Evolutionary conservation across 495 filamentous ascomycete genomes (phyloP).

Genomic region (Podospora pseudopauciseta): DNA sequence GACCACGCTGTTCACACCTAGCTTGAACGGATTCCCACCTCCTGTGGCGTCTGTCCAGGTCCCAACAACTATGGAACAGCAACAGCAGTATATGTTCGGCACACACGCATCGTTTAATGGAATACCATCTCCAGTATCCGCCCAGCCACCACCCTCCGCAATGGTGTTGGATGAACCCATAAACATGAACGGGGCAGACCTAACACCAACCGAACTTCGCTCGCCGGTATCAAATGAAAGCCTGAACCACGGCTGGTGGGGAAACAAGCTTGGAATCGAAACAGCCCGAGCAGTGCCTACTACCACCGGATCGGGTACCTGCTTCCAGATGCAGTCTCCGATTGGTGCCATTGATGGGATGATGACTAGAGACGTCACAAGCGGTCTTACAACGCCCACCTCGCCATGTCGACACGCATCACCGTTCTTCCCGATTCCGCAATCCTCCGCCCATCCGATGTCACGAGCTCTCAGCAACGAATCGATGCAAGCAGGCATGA

Average conservation of each 20-base stretch:
- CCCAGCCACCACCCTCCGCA: conserved; percentile 8
- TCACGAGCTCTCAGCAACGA: conserved; percentile 28
- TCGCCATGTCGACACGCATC: conserved; percentile 17
- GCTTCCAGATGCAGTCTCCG: conserved; percentile 15
- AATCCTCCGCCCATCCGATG: conserved; percentile 15
- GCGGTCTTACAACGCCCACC: conserved; percentile 17
- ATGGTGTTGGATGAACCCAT: conserved; percentile 31
- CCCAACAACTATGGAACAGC: conserved; percentile 1
- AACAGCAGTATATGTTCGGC: conserved; percentile 24
- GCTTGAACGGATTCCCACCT: conserved; percentile 16
- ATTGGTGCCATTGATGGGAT: conserved; percentile 10
- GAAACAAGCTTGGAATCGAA: conserved; percentile 14
- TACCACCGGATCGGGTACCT: conserved; percentile 7
- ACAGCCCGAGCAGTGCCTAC: conserved; percentile 19
- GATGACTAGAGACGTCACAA: neutral
- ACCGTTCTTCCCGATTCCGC: conserved; percentile 21
- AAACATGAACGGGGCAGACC: neutral
- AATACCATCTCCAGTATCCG: conserved; percentile 7
- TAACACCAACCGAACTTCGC: conserved; percentile 14
- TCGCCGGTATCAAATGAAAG: conserved; percentile 12
- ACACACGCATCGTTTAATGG: conserved; percentile 14
- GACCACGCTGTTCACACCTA: conserved; percentile 26
- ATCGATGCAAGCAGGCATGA: conserved; percentile 20
- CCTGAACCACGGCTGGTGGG: conserved; percentile 24
- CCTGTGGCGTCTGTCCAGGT: conserved; percentile 9